Conservation (phyloP, 2,329 filamentous ascomycete genomes). For the Fusarium buharicum region DNA sequence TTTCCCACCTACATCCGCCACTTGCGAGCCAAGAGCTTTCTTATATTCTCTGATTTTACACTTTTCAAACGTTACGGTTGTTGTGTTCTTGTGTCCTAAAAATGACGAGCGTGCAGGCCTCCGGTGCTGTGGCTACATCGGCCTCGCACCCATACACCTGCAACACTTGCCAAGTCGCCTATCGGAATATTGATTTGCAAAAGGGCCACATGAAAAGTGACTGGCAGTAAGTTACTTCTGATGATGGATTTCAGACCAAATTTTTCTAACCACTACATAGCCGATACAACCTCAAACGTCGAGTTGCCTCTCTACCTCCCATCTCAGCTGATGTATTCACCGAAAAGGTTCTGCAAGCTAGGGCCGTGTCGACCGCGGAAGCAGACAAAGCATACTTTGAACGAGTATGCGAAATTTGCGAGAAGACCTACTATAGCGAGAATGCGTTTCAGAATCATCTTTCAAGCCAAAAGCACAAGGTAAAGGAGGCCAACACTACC, state of each 20-base stretch:
- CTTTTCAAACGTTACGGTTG: background rate
- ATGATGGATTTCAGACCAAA: too few relatives aligned
- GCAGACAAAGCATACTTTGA: constrained; percentile 91
- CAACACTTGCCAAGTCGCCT: constrained; percentile 97
- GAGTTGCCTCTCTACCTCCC: constrained; percentile 88
- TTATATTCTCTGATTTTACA: background rate
- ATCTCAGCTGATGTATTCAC: constrained; percentile 93
- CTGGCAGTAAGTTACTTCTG: constrained; percentile 82
- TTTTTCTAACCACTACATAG: constrained; percentile 54
- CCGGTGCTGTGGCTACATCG: constrained; percentile 49
- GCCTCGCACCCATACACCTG: constrained; percentile 90
- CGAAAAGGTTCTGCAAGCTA: constrained; percentile 93
- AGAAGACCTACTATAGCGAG: constrained; percentile 95
- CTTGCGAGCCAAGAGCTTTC: background rate
- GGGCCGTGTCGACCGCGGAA: constrained; percentile 83
- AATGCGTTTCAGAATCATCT: constrained; percentile 96
- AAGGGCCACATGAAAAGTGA: constrained; percentile 97
- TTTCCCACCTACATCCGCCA: constrained; percentile 32
- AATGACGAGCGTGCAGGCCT: constrained; percentile 59
- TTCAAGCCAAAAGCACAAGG: constrained; percentile 87
- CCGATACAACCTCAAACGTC: constrained; percentile 95
- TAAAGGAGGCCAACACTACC: constrained; percentile 61
- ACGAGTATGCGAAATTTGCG: constrained; percentile 81
- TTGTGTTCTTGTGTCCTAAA: background rate
- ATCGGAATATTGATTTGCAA: constrained; percentile 92